Evolutionary conservation across 768 basidiomycete genomes (phyloP), one percentile per base, ranked within the genome.

Genomic region (Royoungia palumana): DNA sequence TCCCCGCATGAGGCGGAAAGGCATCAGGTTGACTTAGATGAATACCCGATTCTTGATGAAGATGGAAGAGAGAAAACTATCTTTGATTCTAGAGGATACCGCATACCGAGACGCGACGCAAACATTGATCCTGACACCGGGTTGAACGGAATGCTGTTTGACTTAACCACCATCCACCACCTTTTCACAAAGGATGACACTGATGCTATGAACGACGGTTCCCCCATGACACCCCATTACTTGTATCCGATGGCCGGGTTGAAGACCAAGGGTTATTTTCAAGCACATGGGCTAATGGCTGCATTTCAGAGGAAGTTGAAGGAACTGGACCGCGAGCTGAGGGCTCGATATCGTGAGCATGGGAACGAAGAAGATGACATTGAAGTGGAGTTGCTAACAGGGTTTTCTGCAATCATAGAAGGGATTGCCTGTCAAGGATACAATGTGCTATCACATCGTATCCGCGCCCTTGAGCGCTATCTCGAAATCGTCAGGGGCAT

Each of bases 341-440:
- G 21, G 11, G 1, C 25, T 1, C 1, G 4, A 7, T 30, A 27
- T 5, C 24, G 7, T 24, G 0, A 24, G 0, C 6, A 1, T 0
- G n/a, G n/a, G n/a, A n/a, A n/a, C n/a, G 35, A 25, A 0, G 46
- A 51, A 2, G 50, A 51, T 2, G 41, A 42, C 0, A 43, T 42
- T 2, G 46, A 3, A 3, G 5, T 7, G 4, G 24, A 24, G 5
- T 7, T 24, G 7, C 24, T 24, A 7, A 24, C 7, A 7, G 24
- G 24, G 4, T 24, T 4, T 24, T 24, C 24, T 4, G 5, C 24
- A 24, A 24, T 24, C 4, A 24, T 24, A 4, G 24, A 24, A 7
- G 24, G 24, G 24, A 24, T 24, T 24, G 24, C 24, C 24, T 4
- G 24, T 7, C 24, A 24, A 7, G 51, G 51, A 1, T 52, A 47